These are phyloP conservation scores for Sclerotinia subarctica DNA, from an alignment of 2,329 filamentous ascomycete species.

Conservation along the genomic window DNA sequence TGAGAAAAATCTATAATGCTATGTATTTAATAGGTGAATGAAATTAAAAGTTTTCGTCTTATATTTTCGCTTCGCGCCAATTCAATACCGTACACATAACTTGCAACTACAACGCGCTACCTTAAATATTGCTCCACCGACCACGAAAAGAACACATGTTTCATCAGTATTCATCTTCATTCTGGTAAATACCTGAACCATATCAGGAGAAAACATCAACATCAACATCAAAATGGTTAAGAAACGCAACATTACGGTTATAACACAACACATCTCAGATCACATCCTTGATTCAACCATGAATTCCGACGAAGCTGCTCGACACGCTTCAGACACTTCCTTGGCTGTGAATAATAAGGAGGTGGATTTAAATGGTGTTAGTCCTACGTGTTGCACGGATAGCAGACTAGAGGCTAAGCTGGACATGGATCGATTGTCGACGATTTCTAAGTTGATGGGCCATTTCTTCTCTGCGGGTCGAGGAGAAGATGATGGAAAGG, in stretches of 20 bases:
- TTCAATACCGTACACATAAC: neutral
- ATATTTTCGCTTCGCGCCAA: neutral
- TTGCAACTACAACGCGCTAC: neutral
- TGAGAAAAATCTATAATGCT: constrained; percentile 29
- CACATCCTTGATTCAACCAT: neutral
- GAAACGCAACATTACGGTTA: neutral
- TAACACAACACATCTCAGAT: neutral
- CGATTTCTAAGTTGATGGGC: too few relatives aligned
- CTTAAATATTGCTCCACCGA: neutral
- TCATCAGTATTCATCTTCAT: neutral
- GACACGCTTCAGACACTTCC: neutral
- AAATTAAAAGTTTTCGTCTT: neutral
- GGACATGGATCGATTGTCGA: neutral
- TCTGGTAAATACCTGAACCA: neutral
- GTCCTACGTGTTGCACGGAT: neutral
- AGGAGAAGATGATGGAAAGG: neutral
- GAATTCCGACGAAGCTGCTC: neutral
- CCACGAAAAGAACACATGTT: neutral
- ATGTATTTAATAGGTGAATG: constrained; percentile 5
- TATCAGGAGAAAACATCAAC: neutral
- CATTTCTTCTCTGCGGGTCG: neutral
- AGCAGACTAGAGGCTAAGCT: neutral
- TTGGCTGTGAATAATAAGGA: neutral
- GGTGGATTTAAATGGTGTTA: neutral
- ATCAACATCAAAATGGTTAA: neutral